A percentile compares a stretch with the other conserved stretches of the same genome.
phyloP scores from a whole-genome alignment of 495 filamentous ascomycete species.

The Neurospora terricola region DNA sequence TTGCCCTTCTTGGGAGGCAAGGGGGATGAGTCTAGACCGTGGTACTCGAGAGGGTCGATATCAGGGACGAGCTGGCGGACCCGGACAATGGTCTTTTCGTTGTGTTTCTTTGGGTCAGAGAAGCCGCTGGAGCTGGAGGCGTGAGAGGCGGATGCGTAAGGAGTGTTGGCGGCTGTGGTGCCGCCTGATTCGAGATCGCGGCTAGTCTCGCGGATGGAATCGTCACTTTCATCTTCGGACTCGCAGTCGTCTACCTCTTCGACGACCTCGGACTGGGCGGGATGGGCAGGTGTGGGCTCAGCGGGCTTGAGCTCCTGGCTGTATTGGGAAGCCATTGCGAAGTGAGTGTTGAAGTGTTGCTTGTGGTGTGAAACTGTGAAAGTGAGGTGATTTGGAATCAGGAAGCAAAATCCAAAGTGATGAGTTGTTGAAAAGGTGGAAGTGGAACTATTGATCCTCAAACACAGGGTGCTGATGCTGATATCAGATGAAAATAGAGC shows the following conservation, averaged over 20 bases:
- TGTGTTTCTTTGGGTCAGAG: neutral
- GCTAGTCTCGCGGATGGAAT: neutral
- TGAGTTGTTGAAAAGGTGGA: neutral
- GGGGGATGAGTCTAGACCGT: conserved; percentile 10
- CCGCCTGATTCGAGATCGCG: neutral
- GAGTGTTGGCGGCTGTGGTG: neutral
- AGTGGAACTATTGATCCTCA: neutral
- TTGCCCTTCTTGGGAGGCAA: conserved; percentile 21
- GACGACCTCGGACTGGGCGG: neutral
- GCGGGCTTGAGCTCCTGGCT: neutral
- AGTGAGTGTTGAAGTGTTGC: neutral
- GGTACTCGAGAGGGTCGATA: conserved; percentile 3
- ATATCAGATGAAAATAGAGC: neutral
- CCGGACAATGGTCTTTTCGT: neutral
- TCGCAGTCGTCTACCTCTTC: neutral
- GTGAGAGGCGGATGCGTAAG: neutral
- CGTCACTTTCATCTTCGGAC: neutral
- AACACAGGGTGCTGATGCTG: neutral
- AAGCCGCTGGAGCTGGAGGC: neutral
- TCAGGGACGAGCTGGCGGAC: conserved; percentile 3
- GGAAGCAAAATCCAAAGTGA: neutral
- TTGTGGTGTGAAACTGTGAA: neutral
- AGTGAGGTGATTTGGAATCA: neutral
- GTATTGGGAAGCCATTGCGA: neutral
- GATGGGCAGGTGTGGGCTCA: neutral